Base-by-base conservation (phyloP, 169 alveolate species). In the Plasmodium fragile region DNA sequence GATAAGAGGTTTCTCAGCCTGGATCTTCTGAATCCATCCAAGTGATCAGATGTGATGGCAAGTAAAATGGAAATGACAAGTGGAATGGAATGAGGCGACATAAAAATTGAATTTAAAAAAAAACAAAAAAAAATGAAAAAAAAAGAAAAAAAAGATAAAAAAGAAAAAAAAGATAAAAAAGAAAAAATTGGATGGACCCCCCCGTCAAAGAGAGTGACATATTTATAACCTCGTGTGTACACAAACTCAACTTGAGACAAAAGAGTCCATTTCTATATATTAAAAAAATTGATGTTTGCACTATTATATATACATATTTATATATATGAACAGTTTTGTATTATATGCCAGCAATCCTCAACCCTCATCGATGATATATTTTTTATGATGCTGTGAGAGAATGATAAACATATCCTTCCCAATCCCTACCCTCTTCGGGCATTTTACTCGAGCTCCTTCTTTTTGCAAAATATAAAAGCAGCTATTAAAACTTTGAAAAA, bases 11-110 rank as follows among this genome's bases (percentile, higher is more conserved):
- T 34, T 89, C 70, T 78, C 94, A 55, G 72, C 90, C 4, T 89
- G 94, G 94, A 78, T 89, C 45, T 78, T 89, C 81, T 89, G 65
- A 78, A 28, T 65, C 41, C n/a, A 73, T 34, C n/a, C 6, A 16
- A 32, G 34, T 73, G n/a, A 32, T 11, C n/a, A 13, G 82, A 73
- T n/a, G 43, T 1, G 32, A n/a, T 22, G 25, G n/a, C 49, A 89
- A 59, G 11, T 71, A 36, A 45, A 71, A 49, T 72, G 32, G 71
- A 41, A 80, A 81, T 39, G 43, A 39, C 30, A 11, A 39, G 13
- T 70, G 45, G 52, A 41, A 7, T 39, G 11, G 11, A 77, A 10
- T 25, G n/a, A n/a, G 34, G 22, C 34, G 25, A 41, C 25, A 53
- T 16, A 78, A 11, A 73, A n/a, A n/a, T n/a, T n/a, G n/a, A n/a